These are phyloP conservation scores for Penicillium sp. DNA, from an alignment of 2,329 filamentous ascomycete species.

Conservation along the genomic window DNA sequence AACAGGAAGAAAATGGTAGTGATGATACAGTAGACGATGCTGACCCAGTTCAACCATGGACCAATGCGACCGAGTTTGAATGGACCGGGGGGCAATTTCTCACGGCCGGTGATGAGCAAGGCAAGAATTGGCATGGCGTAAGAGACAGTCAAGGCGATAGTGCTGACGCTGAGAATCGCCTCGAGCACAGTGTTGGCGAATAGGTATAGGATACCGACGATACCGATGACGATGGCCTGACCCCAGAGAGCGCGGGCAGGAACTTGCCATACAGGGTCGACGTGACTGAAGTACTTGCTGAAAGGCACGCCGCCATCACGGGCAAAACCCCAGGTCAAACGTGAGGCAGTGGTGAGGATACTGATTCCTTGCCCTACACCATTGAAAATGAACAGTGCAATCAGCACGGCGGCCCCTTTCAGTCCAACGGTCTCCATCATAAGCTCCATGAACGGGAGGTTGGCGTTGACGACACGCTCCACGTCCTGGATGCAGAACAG, in stretches of 20 bases:
- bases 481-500: slow-evolving; percentile 52
- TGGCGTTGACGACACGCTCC: slow-evolving; percentile 39
- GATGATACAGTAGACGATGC: slow-evolving; percentile 51
- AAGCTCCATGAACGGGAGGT: slow-evolving; percentile 52
- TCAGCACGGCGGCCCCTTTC: slow-evolving; percentile 48
- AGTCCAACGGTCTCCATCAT: slow-evolving; percentile 40
- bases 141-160: slow-evolving; percentile 55
- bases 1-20: slow-evolving; percentile 58
- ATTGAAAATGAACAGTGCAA: slow-evolving; percentile 56
- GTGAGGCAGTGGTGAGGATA: slow-evolving; percentile 51
- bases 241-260: slow-evolving; percentile 53
- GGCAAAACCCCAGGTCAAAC: slow-evolving; percentile 55
- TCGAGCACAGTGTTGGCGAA: slow-evolving; percentile 54
- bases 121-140: slow-evolving; percentile 51
- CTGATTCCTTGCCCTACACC: slow-evolving; percentile 54
- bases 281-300: slow-evolving; percentile 44
- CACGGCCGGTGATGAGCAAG: slow-evolving; percentile 51
- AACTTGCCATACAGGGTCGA: slow-evolving; percentile 51
- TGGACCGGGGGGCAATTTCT: slow-evolving; percentile 47
- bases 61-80: slow-evolving; percentile 50
- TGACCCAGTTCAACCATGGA: slow-evolving; percentile 47
- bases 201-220: slow-evolving; percentile 56
- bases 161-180: slow-evolving; percentile 55
- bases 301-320: slow-evolving; percentile 51
- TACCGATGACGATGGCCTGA: slow-evolving; percentile 46